Evolutionary conservation across 257 asterid genomes (phyloP).

Genomic region (Ligustrum vulgare): DNA sequence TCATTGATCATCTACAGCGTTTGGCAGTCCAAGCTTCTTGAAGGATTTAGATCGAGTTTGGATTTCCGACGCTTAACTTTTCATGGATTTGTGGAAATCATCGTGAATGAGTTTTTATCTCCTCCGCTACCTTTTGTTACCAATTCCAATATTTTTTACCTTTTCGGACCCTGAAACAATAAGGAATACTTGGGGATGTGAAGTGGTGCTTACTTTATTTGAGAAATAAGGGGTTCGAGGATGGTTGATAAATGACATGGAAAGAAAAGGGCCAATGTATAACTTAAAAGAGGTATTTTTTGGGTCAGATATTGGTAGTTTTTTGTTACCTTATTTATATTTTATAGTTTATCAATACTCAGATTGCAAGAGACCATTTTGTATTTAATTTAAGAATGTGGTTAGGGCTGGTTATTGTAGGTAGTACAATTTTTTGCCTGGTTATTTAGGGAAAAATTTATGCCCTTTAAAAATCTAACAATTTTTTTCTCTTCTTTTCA

Average conservation of each 20-base stretch:
- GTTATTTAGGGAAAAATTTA: too few species aligned
- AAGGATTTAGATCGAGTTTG: conserved; percentile 1
- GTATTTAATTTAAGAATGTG: conserved; percentile 19
- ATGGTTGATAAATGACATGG: conserved; percentile 32
- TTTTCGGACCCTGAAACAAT: conserved; percentile 24
- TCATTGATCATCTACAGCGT: conserved; percentile 92
- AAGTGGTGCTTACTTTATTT: conserved; percentile 21
- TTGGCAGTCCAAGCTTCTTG: conserved; percentile 91
- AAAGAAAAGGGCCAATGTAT: conserved; percentile 34
- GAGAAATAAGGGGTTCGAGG: conserved; percentile 20
- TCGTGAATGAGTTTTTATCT: conserved; percentile 6
- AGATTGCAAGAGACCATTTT: conserved; percentile 8
- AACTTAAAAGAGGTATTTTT: conserved; percentile 31
- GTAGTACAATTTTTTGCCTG: background rate
- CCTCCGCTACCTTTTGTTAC: conserved; percentile 25
- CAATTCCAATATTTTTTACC: conserved; percentile 12
- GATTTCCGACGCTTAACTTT: background rate
- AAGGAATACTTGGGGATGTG: conserved; percentile 24
- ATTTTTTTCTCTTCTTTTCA: too few species aligned
- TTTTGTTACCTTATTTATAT: background rate
- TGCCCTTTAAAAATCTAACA: too few species aligned
- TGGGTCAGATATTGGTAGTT: conserved; percentile 15
- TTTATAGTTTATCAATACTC: background rate
- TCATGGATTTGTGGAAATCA: conserved; percentile 19
- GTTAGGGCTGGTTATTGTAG: background rate